Evolutionary conservation across 306 rosid genomes (phyloP).

Genomic region (Canavalia ensiformis): DNA sequence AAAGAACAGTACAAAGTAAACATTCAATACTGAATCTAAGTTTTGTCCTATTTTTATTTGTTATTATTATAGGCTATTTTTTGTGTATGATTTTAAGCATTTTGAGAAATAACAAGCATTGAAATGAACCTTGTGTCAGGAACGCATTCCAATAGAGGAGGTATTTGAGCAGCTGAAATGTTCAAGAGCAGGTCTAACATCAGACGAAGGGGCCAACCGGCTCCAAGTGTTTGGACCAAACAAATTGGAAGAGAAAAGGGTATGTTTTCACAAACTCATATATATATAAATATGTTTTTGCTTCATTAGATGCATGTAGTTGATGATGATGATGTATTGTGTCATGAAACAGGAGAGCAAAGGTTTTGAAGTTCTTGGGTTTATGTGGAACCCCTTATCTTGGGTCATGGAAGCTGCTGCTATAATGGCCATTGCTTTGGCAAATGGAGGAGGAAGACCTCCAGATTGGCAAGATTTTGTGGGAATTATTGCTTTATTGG

Average conservation of each 20-base stretch:
- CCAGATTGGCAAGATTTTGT: constrained; percentile 98
- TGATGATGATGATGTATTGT: constrained; percentile 15
- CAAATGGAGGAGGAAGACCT: constrained; percentile 88
- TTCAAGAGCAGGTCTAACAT: constrained; percentile 76
- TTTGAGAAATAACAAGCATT: neutral
- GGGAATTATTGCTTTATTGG: constrained; percentile 69
- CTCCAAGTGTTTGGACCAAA: constrained; percentile 94
- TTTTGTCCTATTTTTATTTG: no score
- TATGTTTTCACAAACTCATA: constrained; percentile 17
- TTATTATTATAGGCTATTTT: neutral
- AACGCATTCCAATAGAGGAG: constrained; percentile 85
- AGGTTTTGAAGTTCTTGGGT: constrained; percentile 86
- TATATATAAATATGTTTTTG: neutral
- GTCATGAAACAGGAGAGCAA: constrained; percentile 82
- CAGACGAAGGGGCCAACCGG: constrained; percentile 87
- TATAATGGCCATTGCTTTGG: constrained; percentile 90
- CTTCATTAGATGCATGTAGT: constrained; percentile 12
- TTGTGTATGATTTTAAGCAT: neutral
- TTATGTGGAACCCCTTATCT: constrained; percentile 98
- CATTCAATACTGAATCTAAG: no score
- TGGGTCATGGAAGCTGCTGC: constrained; percentile 99
- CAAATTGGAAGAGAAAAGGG: constrained; percentile 96
- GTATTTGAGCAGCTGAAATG: constrained; percentile 95
- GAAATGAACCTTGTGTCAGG: constrained; percentile 52
- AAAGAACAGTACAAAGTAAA: no score